These are phyloP conservation scores for Cadophora gregata DNA, from an alignment of 2,329 filamentous ascomycete species.

Conservation along the genomic window DNA sequence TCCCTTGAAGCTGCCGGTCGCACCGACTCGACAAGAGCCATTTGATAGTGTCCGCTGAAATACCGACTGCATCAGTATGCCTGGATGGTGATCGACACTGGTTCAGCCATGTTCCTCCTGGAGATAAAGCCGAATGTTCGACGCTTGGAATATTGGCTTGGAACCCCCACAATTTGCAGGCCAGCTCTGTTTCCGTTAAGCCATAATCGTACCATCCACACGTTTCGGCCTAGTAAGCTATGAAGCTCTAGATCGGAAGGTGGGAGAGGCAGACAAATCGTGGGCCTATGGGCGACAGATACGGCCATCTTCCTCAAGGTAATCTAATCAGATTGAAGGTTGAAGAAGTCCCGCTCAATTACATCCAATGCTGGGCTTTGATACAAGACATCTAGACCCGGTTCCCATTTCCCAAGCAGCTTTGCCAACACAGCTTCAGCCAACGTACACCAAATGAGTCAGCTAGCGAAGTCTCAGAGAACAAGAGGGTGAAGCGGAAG, in stretches of 20 bases:
- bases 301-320: not conserved
- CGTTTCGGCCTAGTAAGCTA: not conserved
- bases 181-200: not conserved
- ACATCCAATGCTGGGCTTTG: not conserved
- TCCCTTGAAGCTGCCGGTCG: not conserved
- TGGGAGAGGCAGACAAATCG: not conserved
- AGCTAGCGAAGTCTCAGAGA: not conserved
- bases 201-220: not conserved
- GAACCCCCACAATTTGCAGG: not conserved
- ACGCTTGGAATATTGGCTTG: constrained; percentile 10
- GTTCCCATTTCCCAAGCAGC: not conserved
- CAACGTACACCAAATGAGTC: not conserved
- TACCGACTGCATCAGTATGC: not conserved
- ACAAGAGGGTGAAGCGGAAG: not conserved
- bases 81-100: not conserved
- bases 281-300: not conserved
- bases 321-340: constrained; percentile 9
- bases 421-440: not conserved
- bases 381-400: not conserved
- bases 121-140: not conserved
- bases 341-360: not conserved
- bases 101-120: not conserved
- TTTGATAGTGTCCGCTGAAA: not conserved
- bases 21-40: not conserved
- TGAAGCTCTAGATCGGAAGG: not conserved